phyloP scores from a whole-genome alignment of 371 early-diverging fungal genomes.

The Rhizopus stolonifer region DNA sequence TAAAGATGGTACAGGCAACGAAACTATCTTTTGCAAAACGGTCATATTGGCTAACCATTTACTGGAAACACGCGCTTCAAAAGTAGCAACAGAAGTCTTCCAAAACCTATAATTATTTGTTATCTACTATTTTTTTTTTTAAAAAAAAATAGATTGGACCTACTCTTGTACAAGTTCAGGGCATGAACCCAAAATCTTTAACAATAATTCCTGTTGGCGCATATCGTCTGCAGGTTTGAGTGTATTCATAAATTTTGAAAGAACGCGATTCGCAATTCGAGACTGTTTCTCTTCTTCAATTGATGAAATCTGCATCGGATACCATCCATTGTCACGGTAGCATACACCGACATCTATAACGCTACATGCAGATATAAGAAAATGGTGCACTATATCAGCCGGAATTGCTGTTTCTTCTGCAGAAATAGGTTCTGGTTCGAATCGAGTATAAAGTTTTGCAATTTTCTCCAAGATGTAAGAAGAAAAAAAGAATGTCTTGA shows the following conservation, averaged over 20 bases:
- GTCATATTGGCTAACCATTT: slow-evolving; percentile 81
- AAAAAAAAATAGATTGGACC: slow-evolving; percentile 7
- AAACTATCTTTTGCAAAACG: slow-evolving; percentile 65
- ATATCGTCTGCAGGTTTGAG: slow-evolving; percentile 70
- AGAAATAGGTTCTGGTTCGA: slow-evolving; percentile 41
- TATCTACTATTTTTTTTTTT: background rate
- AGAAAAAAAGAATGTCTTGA: slow-evolving; percentile 67
- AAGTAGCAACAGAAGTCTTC: slow-evolving; percentile 54
- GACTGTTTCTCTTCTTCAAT: slow-evolving; percentile 27
- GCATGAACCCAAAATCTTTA: slow-evolving; percentile 65
- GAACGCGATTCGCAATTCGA: slow-evolving; percentile 54
- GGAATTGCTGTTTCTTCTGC: slow-evolving; percentile 46
- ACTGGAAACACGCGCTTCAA: slow-evolving; percentile 78
- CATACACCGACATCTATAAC: slow-evolving; percentile 78
- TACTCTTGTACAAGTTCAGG: slow-evolving; percentile 81
- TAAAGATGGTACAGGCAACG: slow-evolving; percentile 69
- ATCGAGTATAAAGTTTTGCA: slow-evolving; percentile 57
- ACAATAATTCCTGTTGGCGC: slow-evolving; percentile 66
- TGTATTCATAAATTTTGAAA: slow-evolving; percentile 60
- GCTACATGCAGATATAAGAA: slow-evolving; percentile 73
- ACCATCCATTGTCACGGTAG: slow-evolving; percentile 75
- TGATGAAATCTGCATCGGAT: slow-evolving; percentile 47
- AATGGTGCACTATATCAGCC: slow-evolving; percentile 67
- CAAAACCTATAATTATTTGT: slow-evolving; percentile 53
- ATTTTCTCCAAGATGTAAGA: slow-evolving; percentile 67